Conservation (phyloP, 371 early-diverging fungal genomes). For the Mortierella sp. region DNA sequence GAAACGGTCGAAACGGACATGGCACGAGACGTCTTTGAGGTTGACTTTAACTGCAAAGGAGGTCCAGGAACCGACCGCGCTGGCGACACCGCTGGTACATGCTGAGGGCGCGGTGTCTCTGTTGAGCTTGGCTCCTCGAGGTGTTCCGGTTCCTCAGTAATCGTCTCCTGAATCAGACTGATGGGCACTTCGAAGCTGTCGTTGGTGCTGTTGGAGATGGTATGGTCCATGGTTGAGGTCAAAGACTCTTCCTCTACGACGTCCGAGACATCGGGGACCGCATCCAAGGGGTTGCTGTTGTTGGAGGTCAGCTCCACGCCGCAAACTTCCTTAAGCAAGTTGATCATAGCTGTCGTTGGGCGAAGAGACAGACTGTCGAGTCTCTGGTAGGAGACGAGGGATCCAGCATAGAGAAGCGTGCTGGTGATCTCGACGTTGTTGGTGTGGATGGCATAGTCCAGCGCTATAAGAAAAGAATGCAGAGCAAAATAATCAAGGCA, state of each 20-base stretch:
- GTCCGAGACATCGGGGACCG: conserved; percentile 29
- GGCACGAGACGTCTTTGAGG: conserved; percentile 27
- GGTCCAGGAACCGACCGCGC: background rate
- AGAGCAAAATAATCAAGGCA: background rate
- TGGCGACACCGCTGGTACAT: background rate
- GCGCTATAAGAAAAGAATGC: conserved; percentile 20
- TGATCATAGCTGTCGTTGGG: conserved; percentile 31
- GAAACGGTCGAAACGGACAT: conserved; percentile 38
- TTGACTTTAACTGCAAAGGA: background rate
- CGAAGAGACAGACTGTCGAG: conserved; percentile 31
- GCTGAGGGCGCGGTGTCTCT: background rate
- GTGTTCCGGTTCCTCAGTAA: conserved; percentile 25
- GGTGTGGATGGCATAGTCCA: conserved; percentile 55
- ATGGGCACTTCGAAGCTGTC: conserved; percentile 14
- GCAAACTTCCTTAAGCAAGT: conserved; percentile 34
- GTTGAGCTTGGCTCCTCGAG: conserved; percentile 3
- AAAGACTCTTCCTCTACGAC: conserved; percentile 15
- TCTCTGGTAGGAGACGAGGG: conserved; percentile 47
- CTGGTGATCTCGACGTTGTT: conserved; percentile 52
- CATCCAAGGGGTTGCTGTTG: background rate
- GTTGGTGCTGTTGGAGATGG: background rate
- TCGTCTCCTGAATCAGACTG: conserved; percentile 19
- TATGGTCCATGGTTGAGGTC: background rate
- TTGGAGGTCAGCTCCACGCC: conserved; percentile 25
- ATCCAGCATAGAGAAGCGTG: conserved; percentile 42